Base-by-base conservation (phyloP, 345 rosid species). In the Eucalyptus sp. region DNA sequence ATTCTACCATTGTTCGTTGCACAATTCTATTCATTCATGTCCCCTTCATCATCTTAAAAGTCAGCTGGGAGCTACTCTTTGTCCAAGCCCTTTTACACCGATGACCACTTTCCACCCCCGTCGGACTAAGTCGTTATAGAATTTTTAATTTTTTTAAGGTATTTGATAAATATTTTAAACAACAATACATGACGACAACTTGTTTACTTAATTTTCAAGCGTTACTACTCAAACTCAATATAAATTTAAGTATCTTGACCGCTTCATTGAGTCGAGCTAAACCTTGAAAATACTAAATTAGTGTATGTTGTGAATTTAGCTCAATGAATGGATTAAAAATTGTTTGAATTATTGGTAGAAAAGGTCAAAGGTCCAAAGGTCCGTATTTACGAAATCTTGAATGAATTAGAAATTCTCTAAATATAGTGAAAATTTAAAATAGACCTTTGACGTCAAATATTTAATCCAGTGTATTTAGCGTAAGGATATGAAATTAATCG, bases 41-140 rank as follows among this genome's bases (percentile, higher is more conserved):
- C 62, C 0, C 62, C 29, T 24, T 56, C 1, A 24, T 25, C 6
- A 24, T 56, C 29, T 24, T 56, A 56, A 10, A 22, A 24, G 6
- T 56, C 0, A 10, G 0, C 10, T 56, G 24, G 0, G 62, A 56
- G 13, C 1, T 9, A 1, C 29, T 22, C 13, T 22, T 56, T 56
- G 0, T 56, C 13, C 3, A 56, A 56, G 13, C 3, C 13, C 6
- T 10, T 6, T 56, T 9, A 0, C 62, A 9, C 0, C 0, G 1
- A 56, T 10, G 0, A 56, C 0, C 62, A 56, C 0, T 25, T 10
- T 24, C 29, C 13, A 56, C 13, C 27, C 3, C 2, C 0, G 0
- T 56, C 1, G 0, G 0, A 56, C 13, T 56, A 56, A 56, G 13
- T 56, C 1, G 0, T 56, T 56, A 56, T 24, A n/a, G 3, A n/a